Percentiles rank a stretch among this genome's conserved stretches.
Conservation (phyloP, 257 asterid species). For the Salvia miltiorrhiza region DNA sequence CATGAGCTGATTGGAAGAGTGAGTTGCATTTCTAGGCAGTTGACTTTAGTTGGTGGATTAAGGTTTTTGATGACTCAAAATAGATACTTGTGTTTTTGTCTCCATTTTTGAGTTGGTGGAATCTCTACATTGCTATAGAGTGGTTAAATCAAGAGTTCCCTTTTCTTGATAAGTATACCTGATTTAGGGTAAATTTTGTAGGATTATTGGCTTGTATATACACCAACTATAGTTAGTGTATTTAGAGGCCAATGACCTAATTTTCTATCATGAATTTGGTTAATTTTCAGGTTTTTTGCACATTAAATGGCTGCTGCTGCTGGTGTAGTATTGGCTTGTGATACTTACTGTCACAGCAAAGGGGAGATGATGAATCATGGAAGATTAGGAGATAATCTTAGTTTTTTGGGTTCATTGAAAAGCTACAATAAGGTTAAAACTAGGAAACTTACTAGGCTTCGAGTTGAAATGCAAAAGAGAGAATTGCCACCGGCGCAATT, state of each 20-base stretch:
- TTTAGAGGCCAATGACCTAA: no score
- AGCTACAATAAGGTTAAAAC: conserved; percentile 17
- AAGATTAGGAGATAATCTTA: conserved; percentile 28
- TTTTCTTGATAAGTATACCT: neutral
- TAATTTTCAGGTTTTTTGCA: conserved; percentile 32
- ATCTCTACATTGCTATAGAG: no score
- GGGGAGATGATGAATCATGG: conserved; percentile 32
- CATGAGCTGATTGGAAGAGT: neutral
- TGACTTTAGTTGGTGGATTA: neutral
- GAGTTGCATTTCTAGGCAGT: neutral
- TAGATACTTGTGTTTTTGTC: neutral
- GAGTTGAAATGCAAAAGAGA: conserved; percentile 48
- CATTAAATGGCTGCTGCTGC: conserved; percentile 53
- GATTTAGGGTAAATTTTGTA: no score
- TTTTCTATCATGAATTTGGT: no score
- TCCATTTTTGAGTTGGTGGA: no score
- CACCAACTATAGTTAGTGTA: no score
- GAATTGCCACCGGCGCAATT: conserved; percentile 37
- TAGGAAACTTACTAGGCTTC: conserved; percentile 24
- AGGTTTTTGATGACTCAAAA: conserved; percentile 6
- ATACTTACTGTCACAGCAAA: conserved; percentile 48
- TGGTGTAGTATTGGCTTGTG: conserved; percentile 59
- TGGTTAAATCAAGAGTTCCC: neutral
- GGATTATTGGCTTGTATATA: no score
- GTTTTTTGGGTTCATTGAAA: conserved; percentile 33